Percentiles rank a stretch among this genome's conserved stretches.
Evolutionary conservation across 352 stramenopile genomes (phyloP).

Genomic region (Globisporangium nagaii): DNA sequence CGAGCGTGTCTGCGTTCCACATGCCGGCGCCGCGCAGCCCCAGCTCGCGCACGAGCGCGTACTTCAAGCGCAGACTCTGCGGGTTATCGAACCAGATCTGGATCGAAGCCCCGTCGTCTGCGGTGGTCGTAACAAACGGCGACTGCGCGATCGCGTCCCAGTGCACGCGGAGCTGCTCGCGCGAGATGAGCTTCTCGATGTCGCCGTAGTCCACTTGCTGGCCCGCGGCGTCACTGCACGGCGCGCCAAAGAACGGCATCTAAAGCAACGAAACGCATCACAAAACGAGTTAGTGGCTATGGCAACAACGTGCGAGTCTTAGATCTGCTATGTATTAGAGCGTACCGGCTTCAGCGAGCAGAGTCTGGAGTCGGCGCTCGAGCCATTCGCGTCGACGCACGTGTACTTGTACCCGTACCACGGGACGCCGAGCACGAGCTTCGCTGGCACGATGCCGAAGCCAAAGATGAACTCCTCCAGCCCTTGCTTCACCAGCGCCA

Average conservation of each 20-base stretch:
- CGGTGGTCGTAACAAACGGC: conserved; percentile 18
- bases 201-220: conserved; percentile 56
- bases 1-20: conserved; percentile 79
- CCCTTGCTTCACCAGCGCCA: conserved; percentile 62
- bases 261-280: conserved; percentile 13
- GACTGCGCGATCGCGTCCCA: conserved; percentile 57
- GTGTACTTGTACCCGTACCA: conserved; percentile 91
- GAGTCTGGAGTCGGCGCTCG: not conserved
- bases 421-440: conserved; percentile 87
- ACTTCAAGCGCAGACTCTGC: conserved; percentile 52
- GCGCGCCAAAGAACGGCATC: conserved; percentile 61
- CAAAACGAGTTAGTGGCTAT: not conserved
- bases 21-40: conserved; percentile 64
- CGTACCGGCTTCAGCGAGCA: conserved; percentile 25
- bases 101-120: conserved; percentile 7
- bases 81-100: conserved; percentile 80
- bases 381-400: conserved; percentile 24
- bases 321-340: not conserved
- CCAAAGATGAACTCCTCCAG: conserved; percentile 72
- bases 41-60: conserved; percentile 36
- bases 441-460: conserved; percentile 44
- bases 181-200: conserved; percentile 32
- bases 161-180: conserved; percentile 18
- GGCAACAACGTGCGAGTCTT: not conserved
- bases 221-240: conserved; percentile 73